Base-by-base conservation (phyloP, 176 grass and related monocot genomes). In the Oryza coarctata region DNA sequence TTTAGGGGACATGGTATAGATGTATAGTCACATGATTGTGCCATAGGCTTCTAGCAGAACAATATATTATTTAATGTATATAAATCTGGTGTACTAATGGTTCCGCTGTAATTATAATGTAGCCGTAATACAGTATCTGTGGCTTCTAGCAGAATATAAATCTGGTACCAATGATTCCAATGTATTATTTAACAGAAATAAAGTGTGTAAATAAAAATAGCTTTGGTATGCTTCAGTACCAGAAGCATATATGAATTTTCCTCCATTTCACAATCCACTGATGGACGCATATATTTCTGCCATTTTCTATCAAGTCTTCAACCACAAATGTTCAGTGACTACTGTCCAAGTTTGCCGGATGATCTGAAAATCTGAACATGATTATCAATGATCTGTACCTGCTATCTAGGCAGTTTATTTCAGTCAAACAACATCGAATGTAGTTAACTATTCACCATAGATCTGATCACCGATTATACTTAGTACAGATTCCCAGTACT, bases 401-500 rank as follows among this genome's bases (percentile, higher is more conserved):
- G 25, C 12, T 44, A 44, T 4, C 55, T 25, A 63, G 32, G 64
- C 18, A 45, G 0, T 41, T 84, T 57, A 70, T 0, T 41, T 84
- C 39, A 70, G 73, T 70, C 26, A 61, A 23, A 70, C 13, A 61
- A 32, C 18, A 58, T 15, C 25, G 31, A 9, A 0, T 26, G 13
- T 52, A 75, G 15, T 62, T 18, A 77, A 44, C 9, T 41, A 79
- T 71, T 73, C 40, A 2, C 12, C 64, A 5, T 33, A 40, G 79
- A 87, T 84, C 62, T 36, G 8, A 40, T 23, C 70, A 80, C 87
- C 70, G 70, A 18, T 81, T 76, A 87, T 41, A 20, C 71, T 35
- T 6, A 39, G 0, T 27, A 18, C 30, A 55, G 32, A 33, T 28
- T 13, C 6, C 35, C 44, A n/a, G n/a, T 29, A 7, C 13, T 11